phyloP scores from a whole-genome alignment of 129 eudicot species.

The Artemisia tridentata region DNA sequence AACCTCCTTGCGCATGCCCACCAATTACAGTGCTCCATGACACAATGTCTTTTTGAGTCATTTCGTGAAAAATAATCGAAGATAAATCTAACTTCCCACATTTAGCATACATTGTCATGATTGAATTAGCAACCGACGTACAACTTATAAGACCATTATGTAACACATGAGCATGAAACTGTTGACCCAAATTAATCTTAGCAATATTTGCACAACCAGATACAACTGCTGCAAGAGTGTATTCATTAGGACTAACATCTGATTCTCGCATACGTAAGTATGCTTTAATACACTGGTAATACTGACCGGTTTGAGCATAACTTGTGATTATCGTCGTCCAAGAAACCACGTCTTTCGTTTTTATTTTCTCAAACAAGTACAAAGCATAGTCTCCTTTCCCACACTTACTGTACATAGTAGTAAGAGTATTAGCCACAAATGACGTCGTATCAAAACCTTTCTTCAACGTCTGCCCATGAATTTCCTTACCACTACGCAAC shows the following conservation, averaged over 20 bases:
- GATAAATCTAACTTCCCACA: slow-evolving; percentile 55
- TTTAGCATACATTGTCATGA: slow-evolving; percentile 79
- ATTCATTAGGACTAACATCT: slow-evolving; percentile 62
- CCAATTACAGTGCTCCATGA: slow-evolving; percentile 90
- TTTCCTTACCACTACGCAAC: slow-evolving; percentile 67
- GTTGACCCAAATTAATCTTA: slow-evolving; percentile 52
- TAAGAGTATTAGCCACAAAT: slow-evolving; percentile 75
- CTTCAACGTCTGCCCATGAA: slow-evolving; percentile 65
- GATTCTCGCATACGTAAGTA: slow-evolving; percentile 62
- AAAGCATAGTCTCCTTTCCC: slow-evolving; percentile 68
- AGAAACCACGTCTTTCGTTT: slow-evolving; percentile 73
- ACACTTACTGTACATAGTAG: slow-evolving; percentile 84
- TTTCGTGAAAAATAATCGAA: slow-evolving; percentile 42
- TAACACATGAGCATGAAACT: slow-evolving; percentile 63
- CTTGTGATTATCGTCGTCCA: slow-evolving; percentile 79
- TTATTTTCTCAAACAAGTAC: slow-evolving; percentile 60
- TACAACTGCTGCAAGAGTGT: slow-evolving; percentile 76
- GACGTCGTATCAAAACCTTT: slow-evolving; percentile 59
- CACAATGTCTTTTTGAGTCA: slow-evolving; percentile 62
- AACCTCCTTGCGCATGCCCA: slow-evolving; percentile 76
- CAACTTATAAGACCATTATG: slow-evolving; percentile 41
- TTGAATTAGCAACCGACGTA: slow-evolving; percentile 77
- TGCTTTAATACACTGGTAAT: slow-evolving; percentile 38
- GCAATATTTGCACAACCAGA: slow-evolving; percentile 62
- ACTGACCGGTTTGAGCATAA: slow-evolving; percentile 63